Base-by-base conservation (phyloP, 2,329 filamentous ascomycete species). In the Fusarium sp. region DNA sequence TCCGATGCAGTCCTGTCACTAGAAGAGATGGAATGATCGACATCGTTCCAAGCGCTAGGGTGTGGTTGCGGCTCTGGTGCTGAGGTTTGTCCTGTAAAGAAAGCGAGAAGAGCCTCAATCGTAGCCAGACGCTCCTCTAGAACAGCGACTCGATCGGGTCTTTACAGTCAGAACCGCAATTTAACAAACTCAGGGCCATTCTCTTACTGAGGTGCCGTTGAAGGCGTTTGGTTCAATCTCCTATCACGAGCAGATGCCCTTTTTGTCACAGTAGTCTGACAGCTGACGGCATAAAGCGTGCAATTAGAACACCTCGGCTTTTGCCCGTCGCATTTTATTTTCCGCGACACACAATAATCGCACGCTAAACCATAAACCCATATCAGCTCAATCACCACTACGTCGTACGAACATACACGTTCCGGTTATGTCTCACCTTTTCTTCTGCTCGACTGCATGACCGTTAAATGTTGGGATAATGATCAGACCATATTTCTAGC, bases 281-380 rank as follows among this genome's bases (percentile, higher is more conserved):
- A 81, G 15, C 70, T 61, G 3, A 77, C 72, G 3, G 74, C 75
- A 46, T 82, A 80, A 7, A 80, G 62, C 11, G 71, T 65, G 44
- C 80, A 82, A 47, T 80, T 81, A 8, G 79, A 80, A 43, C 80
- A 82, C 2, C 64, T 70, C 3, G 79, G 79, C 58, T 77, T 80
- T 10, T 76, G 51, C 55, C 75, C 73, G 62, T 81, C 78, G 52
- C 80, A 82, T 50, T 76, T 80, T 48, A 81, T 76, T 68, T 81
- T 82, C 60, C 78, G 79, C 44, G 70, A 72, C 17, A 77, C 79
- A 56, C 80, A 82, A 7, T 77, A 73, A 63, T 81, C 79, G 57
- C 78, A 80, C 19, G 70, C 71, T 74, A 14, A 2, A 25, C 7
- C n/a, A 17, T 1, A n/a, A 25, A 6, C 11, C 17, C 17, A 19